Evolutionary conservation across 306 rosid genomes (phyloP), one percentile per base, ranked within the genome.

Genomic region (Sphenostylis stenocarpa): DNA sequence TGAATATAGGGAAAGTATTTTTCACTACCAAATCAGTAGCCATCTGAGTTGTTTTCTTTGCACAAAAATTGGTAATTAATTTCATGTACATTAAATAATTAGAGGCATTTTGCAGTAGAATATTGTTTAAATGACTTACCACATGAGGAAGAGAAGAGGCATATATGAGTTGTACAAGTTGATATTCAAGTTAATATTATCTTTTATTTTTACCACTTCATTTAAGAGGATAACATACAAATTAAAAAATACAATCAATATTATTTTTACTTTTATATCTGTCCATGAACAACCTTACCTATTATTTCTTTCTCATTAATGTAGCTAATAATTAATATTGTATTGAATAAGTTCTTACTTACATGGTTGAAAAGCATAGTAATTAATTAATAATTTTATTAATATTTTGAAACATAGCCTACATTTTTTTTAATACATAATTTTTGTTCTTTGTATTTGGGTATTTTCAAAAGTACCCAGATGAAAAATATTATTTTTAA

Each of bases 161-260:
- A 20, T 10, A 53, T 48, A 53, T 53, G 60, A 20, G 29, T 9
- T 84, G 19, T 67, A 77, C 12, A 77, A 36, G 34, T 19, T 51
- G 26, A 51, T 17, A 19, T 48, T 48, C 20, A 48, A 6, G 7
- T 15, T 48, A 7, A 6, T 48, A n/a, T 48, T 17, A 48, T 16
- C 16, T n/a, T 16, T 15, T 47, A n/a, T 39, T 1, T 15, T 47
- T 15, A 16, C 2, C 20, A 13, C 20, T 4, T 5, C 20, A 16
- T 47, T 47, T 47, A 47, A 47, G 19, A 47, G 9, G 8, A 16
- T 47, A 47, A 16, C 52, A 15, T 47, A 15, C 52, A 16, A 5
- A 47, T 47, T 47, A 47, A 15, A 47, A 44, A 47, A 13, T 47
- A 47, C 12, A 47, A 47, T 47, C 17, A 49, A 49, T 49, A 17